Evolutionary conservation across 208 protist genomes (phyloP).

Genomic region (Leishmania mexicana): DNA sequence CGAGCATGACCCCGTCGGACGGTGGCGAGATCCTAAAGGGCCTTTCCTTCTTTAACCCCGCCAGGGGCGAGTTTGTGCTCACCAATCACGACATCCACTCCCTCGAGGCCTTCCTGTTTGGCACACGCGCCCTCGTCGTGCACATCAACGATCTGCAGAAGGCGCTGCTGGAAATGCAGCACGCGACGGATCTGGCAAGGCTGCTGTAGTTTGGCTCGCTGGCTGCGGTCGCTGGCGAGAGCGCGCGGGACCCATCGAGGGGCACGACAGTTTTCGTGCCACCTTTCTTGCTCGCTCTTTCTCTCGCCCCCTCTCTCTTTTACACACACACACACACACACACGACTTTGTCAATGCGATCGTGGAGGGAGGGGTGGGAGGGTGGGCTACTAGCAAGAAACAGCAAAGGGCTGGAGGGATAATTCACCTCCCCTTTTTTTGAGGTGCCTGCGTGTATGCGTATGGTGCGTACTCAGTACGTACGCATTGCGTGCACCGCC

Average conservation of each 20-base stretch:
- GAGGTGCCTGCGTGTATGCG: not conserved
- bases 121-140: conserved; percentile 63
- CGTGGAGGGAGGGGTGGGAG: too few relatives aligned
- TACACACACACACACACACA: too few relatives aligned
- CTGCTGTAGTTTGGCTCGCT: conserved; percentile 42
- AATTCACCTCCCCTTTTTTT: not conserved
- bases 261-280: too few relatives aligned
- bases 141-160: conserved; percentile 87
- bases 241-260: not conserved
- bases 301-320: not conserved
- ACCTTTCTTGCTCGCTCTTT: not conserved
- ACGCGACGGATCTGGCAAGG: conserved; percentile 68
- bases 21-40: conserved; percentile 41
- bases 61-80: conserved; percentile 77
- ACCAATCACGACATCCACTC: conserved; percentile 90
- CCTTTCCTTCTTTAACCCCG: conserved; percentile 63
- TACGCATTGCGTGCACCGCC: not conserved
- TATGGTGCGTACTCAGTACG: not conserved
- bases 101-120: conserved; percentile 89
- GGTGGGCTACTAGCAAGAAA: too few relatives aligned
- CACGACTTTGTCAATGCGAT: too few relatives aligned
- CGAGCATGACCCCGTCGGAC: conserved; percentile 16
- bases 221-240: not conserved
- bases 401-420: not conserved
- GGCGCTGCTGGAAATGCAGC: conserved; percentile 80